Conservation (phyloP, 202 grass and related monocot species). For the Zoysia matrella region DNA sequence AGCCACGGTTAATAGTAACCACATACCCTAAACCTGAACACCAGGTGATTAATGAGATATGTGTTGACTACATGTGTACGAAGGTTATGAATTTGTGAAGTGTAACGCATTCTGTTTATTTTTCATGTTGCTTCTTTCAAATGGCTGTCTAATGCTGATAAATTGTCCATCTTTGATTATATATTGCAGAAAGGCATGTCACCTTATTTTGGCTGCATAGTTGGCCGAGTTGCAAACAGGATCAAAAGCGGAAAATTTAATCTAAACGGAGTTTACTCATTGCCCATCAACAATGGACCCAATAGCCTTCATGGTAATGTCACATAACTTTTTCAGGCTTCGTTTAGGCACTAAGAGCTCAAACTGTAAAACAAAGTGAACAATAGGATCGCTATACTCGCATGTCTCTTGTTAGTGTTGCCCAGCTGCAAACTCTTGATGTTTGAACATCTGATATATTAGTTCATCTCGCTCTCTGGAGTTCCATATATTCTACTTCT, state of each 20-base stretch:
- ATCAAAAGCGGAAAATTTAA: too few relatives aligned
- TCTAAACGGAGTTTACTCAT: too few relatives aligned
- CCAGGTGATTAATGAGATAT: background rate
- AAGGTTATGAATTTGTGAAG: background rate
- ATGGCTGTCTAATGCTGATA: background rate
- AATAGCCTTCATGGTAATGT: conserved; percentile 85
- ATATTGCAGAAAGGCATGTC: conserved; percentile 47
- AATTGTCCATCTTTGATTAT: background rate
- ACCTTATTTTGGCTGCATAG: too few relatives aligned
- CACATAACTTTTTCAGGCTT: conserved; percentile 21
- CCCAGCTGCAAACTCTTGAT: background rate
- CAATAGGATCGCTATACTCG: background rate
- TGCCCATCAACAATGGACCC: conserved; percentile 46
- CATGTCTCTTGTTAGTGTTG: background rate
- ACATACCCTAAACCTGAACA: background rate
- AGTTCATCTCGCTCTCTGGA: background rate
- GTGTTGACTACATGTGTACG: background rate
- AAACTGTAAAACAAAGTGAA: background rate
- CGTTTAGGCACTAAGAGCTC: background rate
- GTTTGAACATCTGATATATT: background rate
- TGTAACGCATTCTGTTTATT: conserved; percentile 1
- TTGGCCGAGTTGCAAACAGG: too few relatives aligned
- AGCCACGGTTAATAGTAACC: background rate
- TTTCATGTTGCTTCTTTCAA: conserved; percentile 11
- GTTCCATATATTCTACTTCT: background rate